Percentiles rank a stretch among this genome's conserved stretches.
phyloP scores from a whole-genome alignment of 257 asterid genomes.

The Ligustrum vulgare region DNA sequence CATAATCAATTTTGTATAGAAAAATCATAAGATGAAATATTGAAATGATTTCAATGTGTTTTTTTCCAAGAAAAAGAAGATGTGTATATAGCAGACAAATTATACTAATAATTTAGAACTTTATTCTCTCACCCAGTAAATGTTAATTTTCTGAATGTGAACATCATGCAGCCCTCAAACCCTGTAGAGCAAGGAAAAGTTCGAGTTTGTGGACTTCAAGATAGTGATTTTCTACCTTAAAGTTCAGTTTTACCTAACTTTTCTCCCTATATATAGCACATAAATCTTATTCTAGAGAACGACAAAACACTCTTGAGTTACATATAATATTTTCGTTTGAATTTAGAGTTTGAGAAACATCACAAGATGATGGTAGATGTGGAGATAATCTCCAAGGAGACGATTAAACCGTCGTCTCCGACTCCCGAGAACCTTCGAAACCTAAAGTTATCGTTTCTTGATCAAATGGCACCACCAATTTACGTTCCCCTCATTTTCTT shows the following conservation, averaged over 20 bases:
- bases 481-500: conserved; percentile 21
- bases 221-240: neutral
- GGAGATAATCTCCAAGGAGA: conserved; percentile 8
- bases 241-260: neutral
- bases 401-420: conserved; percentile 20
- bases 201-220: neutral
- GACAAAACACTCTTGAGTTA: neutral
- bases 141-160: too few species aligned
- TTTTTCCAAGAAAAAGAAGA: too few species aligned
- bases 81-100: too few species aligned
- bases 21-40: too few species aligned
- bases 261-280: neutral
- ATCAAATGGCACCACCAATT: conserved; percentile 6
- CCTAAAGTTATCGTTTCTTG: conserved; percentile 17
- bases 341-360: neutral
- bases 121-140: too few species aligned
- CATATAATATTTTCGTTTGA: neutral
- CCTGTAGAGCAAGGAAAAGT: too few species aligned
- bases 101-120: too few species aligned
- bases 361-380: neutral
- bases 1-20: too few species aligned
- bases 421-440: conserved; percentile 19
- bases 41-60: too few species aligned
- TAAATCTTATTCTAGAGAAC: neutral
- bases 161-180: too few species aligned